These are phyloP conservation scores for Nakataea oryzae DNA, from an alignment of 2,329 filamentous ascomycete genomes.

Conservation along the genomic window DNA sequence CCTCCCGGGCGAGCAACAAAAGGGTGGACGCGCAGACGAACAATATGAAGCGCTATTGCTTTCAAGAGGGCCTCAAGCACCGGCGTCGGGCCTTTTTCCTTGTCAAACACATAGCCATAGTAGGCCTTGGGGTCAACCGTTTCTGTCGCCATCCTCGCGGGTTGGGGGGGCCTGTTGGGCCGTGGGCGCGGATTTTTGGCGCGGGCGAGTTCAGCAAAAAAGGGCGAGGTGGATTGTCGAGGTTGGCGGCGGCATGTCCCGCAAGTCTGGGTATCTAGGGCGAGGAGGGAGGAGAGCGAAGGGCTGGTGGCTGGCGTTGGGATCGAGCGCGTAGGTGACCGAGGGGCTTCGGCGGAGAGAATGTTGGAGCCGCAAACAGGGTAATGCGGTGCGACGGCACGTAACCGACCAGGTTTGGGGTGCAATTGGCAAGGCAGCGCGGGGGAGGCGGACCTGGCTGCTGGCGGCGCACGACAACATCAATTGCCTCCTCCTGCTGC, in stretches of 20 bases:
- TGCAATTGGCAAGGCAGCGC: neutral
- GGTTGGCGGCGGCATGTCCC: neutral
- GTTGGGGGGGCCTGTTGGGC: neutral
- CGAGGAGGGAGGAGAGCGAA: neutral
- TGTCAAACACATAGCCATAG: slow-evolving; percentile 60
- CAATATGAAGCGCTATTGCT: slow-evolving; percentile 60
- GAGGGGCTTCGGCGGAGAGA: neutral
- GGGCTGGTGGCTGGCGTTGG: neutral
- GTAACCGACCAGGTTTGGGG: neutral
- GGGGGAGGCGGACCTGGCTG: neutral
- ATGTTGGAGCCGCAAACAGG: neutral
- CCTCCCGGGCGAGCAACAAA: neutral
- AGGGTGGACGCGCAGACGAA: slow-evolving; percentile 29
- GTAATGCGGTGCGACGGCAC: neutral
- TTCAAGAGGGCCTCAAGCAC: slow-evolving; percentile 57
- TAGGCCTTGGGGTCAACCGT: slow-evolving; percentile 21
- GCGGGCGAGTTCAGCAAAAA: slow-evolving; percentile 2
- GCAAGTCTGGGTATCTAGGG: neutral
- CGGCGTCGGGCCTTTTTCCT: slow-evolving; percentile 56
- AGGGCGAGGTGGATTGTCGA: slow-evolving; percentile 2
- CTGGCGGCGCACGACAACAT: neutral
- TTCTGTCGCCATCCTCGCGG: slow-evolving; percentile 14
- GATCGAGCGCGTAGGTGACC: neutral
- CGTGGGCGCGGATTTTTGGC: slow-evolving; percentile 4
- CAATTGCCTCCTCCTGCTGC: neutral